These are phyloP conservation scores for Syncephalastrum contaminatum DNA, from an alignment of 371 early-diverging fungal species.

Conservation along the genomic window DNA sequence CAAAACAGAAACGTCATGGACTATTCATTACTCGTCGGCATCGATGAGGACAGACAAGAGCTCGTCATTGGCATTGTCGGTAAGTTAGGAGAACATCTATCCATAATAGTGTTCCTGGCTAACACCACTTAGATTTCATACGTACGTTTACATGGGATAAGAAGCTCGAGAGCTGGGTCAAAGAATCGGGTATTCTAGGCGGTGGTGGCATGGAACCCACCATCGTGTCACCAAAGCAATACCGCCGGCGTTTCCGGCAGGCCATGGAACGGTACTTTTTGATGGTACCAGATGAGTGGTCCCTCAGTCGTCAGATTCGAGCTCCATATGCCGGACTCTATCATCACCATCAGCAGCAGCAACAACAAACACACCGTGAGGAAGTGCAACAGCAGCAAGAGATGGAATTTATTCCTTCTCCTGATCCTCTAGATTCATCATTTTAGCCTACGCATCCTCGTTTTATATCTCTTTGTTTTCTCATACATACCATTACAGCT, in stretches of 20 bases:
- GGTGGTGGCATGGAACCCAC: slow-evolving; percentile 92
- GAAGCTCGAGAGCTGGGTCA: slow-evolving; percentile 95
- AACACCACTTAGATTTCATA: slow-evolving; percentile 74
- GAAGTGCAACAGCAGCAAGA: no score
- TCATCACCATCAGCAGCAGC: slow-evolving; percentile 22
- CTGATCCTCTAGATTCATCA: no score
- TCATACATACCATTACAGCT: no score
- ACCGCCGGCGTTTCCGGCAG: slow-evolving; percentile 87
- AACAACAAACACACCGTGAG: no score
- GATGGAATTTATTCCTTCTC: no score
- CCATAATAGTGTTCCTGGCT: neutral
- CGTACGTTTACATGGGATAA: slow-evolving; percentile 98
- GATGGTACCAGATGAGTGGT: slow-evolving; percentile 73
- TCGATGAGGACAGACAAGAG: slow-evolving; percentile 83
- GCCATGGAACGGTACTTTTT: slow-evolving; percentile 93
- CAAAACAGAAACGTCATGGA: slow-evolving; percentile 94
- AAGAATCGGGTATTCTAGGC: slow-evolving; percentile 85
- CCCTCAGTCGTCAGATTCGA: slow-evolving; percentile 18
- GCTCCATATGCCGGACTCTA: slow-evolving; percentile 11
- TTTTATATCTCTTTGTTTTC: no score
- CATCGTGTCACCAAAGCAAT: slow-evolving; percentile 92
- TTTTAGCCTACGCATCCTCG: no score
- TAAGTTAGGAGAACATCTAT: slow-evolving; percentile 26
- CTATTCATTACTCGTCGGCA: slow-evolving; percentile 93
- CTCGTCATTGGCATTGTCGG: slow-evolving; percentile 94